These are phyloP conservation scores for Neocallimastix lanati DNA, from an alignment of 192 early-diverging fungal genomes.

Conservation along the genomic window DNA sequence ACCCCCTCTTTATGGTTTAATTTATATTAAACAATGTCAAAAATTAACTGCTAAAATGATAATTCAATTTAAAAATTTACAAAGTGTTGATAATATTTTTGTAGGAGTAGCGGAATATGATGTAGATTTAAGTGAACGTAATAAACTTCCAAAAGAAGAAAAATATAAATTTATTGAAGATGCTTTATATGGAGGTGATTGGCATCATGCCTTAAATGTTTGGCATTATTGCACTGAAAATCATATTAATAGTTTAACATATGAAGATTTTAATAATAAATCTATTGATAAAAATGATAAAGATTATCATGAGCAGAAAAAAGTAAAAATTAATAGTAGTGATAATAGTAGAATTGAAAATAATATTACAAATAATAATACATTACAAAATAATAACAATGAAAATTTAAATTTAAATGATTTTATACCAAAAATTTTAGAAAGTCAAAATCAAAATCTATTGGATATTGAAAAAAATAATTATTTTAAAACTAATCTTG, in stretches of 20 bases:
- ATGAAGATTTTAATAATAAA: background rate
- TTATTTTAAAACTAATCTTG: background rate
- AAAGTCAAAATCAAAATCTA: background rate
- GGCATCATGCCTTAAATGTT: background rate
- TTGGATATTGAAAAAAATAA: background rate
- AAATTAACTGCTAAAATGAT: background rate
- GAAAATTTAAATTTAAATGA: background rate
- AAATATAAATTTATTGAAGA: background rate
- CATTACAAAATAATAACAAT: background rate
- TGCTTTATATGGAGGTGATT: background rate
- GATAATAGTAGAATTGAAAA: background rate
- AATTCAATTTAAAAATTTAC: background rate
- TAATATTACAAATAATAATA: too few species aligned
- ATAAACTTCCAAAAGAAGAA: background rate
- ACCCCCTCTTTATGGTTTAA: background rate
- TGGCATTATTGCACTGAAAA: background rate
- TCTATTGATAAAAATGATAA: too few species aligned
- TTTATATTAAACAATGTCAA: background rate
- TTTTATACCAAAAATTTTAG: background rate
- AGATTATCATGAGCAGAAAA: too few species aligned
- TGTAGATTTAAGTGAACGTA: background rate
- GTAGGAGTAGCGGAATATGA: background rate
- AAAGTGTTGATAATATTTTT: background rate
- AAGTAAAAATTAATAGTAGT: background rate
- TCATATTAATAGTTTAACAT: background rate